phyloP scores from a whole-genome alignment of 2,329 filamentous ascomycete species.

The Diaporthe helianthi region DNA sequence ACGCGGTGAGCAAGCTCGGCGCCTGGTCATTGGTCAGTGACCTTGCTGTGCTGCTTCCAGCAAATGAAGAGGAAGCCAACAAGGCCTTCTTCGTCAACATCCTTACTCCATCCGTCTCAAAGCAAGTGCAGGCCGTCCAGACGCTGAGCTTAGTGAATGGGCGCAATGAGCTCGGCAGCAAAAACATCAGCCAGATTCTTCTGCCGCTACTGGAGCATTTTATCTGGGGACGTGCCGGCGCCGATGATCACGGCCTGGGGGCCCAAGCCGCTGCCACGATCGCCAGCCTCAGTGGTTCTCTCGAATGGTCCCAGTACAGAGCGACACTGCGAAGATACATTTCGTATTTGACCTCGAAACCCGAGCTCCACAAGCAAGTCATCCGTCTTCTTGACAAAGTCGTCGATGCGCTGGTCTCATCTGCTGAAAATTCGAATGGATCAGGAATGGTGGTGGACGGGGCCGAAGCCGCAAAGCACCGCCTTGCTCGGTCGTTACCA shows the following conservation, averaged over 20 bases:
- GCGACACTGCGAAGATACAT: slow-evolving; percentile 85
- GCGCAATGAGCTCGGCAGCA: slow-evolving; percentile 70
- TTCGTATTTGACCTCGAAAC: slow-evolving; percentile 79
- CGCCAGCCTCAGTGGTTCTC: slow-evolving; percentile 72
- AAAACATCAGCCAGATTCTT: slow-evolving; percentile 85
- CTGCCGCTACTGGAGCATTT: slow-evolving; percentile 94
- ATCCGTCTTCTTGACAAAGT: slow-evolving; percentile 82
- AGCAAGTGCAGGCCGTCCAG: slow-evolving; percentile 83
- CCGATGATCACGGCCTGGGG: slow-evolving; percentile 83
- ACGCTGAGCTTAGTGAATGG: slow-evolving; percentile 74
- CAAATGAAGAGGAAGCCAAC: slow-evolving; percentile 69
- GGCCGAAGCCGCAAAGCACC: slow-evolving; percentile 41
- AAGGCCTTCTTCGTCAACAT: slow-evolving; percentile 91
- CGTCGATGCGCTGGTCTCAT: slow-evolving; percentile 75
- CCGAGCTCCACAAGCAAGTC: slow-evolving; percentile 84
- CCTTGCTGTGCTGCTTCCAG: slow-evolving; percentile 71
- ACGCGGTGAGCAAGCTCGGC: slow-evolving; percentile 75
- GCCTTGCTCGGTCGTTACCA: slow-evolving; percentile 72
- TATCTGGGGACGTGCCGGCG: slow-evolving; percentile 78
- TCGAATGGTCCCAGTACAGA: slow-evolving; percentile 92
- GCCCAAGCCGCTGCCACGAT: slow-evolving; percentile 87
- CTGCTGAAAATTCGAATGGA: slow-evolving; percentile 49
- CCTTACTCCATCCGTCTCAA: slow-evolving; percentile 85
- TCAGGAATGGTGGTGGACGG: slow-evolving; percentile 51
- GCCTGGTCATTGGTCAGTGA: slow-evolving; percentile 76